These are phyloP conservation scores for Dryas drummondii DNA, from an alignment of 306 rosid genomes.

Conservation along the genomic window DNA sequence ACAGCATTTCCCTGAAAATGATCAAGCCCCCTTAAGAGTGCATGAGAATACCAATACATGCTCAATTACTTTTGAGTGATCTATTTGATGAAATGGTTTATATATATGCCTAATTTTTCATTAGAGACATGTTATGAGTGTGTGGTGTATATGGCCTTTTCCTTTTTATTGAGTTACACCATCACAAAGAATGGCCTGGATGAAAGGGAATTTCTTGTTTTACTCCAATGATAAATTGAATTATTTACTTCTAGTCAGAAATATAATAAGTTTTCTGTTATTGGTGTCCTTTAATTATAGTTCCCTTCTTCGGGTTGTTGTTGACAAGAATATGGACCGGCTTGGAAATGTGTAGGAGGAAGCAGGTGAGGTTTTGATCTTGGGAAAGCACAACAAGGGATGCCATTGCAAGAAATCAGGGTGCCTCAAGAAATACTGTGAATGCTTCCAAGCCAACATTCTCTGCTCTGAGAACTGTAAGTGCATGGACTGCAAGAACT, in stretches of 20 bases:
- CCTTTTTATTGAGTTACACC: background rate
- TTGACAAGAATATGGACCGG: constrained; percentile 30
- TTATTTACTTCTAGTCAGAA: background rate
- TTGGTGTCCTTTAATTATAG: background rate
- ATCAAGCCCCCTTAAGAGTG: background rate
- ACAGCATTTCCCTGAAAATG: background rate
- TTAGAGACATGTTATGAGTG: background rate
- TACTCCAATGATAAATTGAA: constrained; percentile 8
- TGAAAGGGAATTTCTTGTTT: constrained; percentile 20
- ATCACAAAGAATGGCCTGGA: constrained; percentile 5
- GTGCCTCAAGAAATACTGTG: constrained; percentile 95
- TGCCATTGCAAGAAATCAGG: constrained; percentile 99
- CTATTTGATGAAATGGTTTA: background rate
- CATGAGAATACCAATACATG: background rate
- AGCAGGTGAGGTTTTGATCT: constrained; percentile 75
- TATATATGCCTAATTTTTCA: background rate
- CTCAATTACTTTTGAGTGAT: background rate
- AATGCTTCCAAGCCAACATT: constrained; percentile 98
- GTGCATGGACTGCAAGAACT: constrained; percentile 99
- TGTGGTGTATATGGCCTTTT: constrained; percentile 8
- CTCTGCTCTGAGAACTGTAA: constrained; percentile 98
- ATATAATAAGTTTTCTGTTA: background rate
- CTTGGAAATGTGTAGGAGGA: constrained; percentile 69
- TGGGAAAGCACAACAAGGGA: constrained; percentile 96
- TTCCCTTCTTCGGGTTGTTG: constrained; percentile 10